These are phyloP conservation scores for Medicago arabica DNA, from an alignment of 306 rosid species.

Conservation along the genomic window DNA sequence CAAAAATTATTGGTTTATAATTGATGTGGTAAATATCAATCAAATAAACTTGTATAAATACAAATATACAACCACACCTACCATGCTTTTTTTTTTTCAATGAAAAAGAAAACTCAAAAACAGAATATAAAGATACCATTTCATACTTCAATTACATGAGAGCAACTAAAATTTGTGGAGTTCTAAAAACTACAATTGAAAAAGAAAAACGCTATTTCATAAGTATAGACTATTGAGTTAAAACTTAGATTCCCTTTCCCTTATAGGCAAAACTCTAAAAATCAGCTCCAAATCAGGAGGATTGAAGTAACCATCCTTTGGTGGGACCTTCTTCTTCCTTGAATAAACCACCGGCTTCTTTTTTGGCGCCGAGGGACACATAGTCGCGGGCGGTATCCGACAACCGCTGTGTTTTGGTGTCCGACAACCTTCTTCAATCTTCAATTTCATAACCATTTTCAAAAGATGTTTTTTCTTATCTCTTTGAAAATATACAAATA, in stretches of 20 bases:
- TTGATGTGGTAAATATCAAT: no score
- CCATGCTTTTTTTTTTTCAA: no score
- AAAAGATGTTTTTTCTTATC: background rate
- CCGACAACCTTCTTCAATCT: constrained; percentile 45
- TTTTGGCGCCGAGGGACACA: constrained; percentile 60
- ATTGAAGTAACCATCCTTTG: constrained; percentile 47
- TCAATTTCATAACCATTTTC: constrained; percentile 30
- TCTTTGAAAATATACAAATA: background rate
- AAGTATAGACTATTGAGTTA: background rate
- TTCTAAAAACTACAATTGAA: background rate
- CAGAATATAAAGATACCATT: background rate
- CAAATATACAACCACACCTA: no score
- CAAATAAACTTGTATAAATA: no score
- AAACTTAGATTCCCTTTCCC: background rate
- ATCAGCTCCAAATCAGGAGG: constrained; percentile 59
- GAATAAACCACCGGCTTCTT: constrained; percentile 42
- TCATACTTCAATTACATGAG: background rate
- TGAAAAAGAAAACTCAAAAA: no score
- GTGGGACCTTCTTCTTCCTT: constrained; percentile 37
- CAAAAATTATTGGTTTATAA: no score
- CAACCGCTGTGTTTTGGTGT: constrained; percentile 49
- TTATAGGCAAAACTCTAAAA: constrained; percentile 31
- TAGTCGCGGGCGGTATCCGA: constrained; percentile 27
- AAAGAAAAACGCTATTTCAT: background rate
- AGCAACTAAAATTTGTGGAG: background rate